A percentile compares a stretch with the other conserved stretches of the same genome.
These are phyloP conservation scores for Boletus eberwhitei DNA, from an alignment of 768 basidiomycete species.

Conservation along the genomic window DNA sequence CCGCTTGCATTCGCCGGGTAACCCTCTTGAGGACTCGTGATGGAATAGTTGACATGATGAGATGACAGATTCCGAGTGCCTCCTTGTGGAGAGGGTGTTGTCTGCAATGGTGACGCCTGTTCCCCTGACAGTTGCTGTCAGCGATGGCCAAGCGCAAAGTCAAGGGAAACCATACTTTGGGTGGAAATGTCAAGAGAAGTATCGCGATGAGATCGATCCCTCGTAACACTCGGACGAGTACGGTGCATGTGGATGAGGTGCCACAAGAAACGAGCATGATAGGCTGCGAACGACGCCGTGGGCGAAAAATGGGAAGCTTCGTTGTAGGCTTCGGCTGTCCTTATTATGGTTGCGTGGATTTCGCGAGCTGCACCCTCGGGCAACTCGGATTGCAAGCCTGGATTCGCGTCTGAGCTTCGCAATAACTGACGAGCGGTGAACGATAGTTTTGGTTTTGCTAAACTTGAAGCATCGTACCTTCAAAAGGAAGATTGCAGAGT, in stretches of 20 bases:
- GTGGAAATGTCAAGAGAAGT: constrained; percentile 54
- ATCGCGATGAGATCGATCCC: constrained; percentile 37
- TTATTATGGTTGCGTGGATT: constrained; percentile 61
- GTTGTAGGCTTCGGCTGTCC: constrained; percentile 76
- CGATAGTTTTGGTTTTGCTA: background rate
- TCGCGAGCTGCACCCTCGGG: constrained; percentile 59
- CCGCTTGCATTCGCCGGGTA: constrained; percentile 15
- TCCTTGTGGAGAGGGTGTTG: constrained; percentile 24
- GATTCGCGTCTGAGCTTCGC: constrained; percentile 55
- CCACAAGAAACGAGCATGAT: constrained; percentile 77
- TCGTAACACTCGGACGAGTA: constrained; percentile 40
- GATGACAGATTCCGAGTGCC: constrained; percentile 8
- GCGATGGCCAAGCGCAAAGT: background rate
- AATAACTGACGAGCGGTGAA: constrained; percentile 49
- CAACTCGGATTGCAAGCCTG: constrained; percentile 58
- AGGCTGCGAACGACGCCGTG: constrained; percentile 63
- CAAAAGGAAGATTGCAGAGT: constrained; percentile 76
- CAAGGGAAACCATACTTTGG: constrained; percentile 40
- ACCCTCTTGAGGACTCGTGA: constrained; percentile 17
- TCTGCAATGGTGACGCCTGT: constrained; percentile 20
- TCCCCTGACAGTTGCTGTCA: constrained; percentile 21
- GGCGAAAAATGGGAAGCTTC: constrained; percentile 62
- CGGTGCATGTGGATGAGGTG: constrained; percentile 63
- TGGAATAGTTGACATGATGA: constrained; percentile 16
- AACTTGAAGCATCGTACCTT: constrained; percentile 45